Evolutionary conservation across 2,329 filamentous ascomycete genomes (phyloP), one percentile per base, ranked within the genome.

Genomic region (Claviceps citrina): DNA sequence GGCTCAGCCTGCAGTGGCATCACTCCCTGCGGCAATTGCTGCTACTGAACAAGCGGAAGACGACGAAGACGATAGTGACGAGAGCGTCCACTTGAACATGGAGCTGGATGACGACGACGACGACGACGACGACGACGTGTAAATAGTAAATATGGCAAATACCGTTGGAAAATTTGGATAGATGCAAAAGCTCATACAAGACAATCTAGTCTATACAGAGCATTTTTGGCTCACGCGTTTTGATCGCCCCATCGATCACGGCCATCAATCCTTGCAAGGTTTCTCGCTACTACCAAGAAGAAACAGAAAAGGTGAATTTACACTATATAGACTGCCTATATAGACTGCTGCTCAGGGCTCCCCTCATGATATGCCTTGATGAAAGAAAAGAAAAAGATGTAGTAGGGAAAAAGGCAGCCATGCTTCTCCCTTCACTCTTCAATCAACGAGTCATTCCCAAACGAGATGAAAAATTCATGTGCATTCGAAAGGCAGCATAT

Each of bases 41-140:
- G 38, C 44, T 5, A 48, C 19, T 47, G 44, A 33, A 10, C 48
- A 19, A 45, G 46, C 27, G 8, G 60, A 59, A 4, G 65, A 64
- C n/a, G 65, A 66, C 16, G 38, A 33, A 15, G 39, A 39, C 16
- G 62, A 64, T 25, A 64, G 64, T 12, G 70, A 73, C 41, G 70
- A 66, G 40, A 75, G 71, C 43, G 66, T 75, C 10, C 68, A 75
- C 54, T 57, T 76, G 42, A 71, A 75, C 40, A 75, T 75, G 69
- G 70, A 72, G 34, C 53, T 76, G 8, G 71, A 76, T 8, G 68
- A 69, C 13, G 65, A 68, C 8, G 63, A 63, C 0, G 67, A 66
- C 0, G 64, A 66, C 0, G 61, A 60, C 7, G 63, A 63, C 1
- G 67, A 66, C 0, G 64, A 53, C 3, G 45, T 56, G 51, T 5